Conservation (phyloP, 1,139 yeast genomes). For the Nakaseomyces bracarensis region DNA sequence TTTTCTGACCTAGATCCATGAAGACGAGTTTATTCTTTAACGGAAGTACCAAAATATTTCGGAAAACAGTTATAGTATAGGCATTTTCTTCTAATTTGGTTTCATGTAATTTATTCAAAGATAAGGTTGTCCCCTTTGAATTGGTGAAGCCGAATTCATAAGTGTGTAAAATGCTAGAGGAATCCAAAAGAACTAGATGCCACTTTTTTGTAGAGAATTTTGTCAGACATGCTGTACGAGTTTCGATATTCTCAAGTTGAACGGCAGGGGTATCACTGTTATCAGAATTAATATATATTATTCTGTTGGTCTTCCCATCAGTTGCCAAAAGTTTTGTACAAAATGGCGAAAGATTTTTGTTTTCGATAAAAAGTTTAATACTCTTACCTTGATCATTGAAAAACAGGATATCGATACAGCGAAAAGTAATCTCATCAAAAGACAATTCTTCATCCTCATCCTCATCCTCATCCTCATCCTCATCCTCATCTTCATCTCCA, state of each 20-base stretch:
- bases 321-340: neutral
- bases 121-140: slow-evolving; percentile 15
- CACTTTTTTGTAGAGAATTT: slow-evolving; percentile 21
- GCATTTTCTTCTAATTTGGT: slow-evolving; percentile 51
- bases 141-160: slow-evolving; percentile 15
- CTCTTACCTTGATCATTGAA: slow-evolving; percentile 2
- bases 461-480: slow-evolving; percentile 18
- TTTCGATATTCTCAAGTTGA: slow-evolving; percentile 10
- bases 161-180: slow-evolving; percentile 15
- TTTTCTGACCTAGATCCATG: slow-evolving; percentile 72
- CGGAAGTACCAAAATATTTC: slow-evolving; percentile 57
- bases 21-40: slow-evolving; percentile 46
- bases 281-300: neutral
- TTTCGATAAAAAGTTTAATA: neutral
- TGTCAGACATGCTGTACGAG: slow-evolving; percentile 14
- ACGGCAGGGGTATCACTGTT: slow-evolving; percentile 7
- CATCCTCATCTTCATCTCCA: slow-evolving; percentile 15
- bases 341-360: no score
- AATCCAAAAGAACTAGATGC: neutral
- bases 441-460: slow-evolving; percentile 11
- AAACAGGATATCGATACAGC: neutral
- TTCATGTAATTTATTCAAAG: slow-evolving; percentile 47
- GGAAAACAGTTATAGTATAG: slow-evolving; percentile 46
- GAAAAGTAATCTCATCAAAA: slow-evolving; percentile 2
- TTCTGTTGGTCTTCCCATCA: neutral